Conservation (phyloP, 805 yeast genomes). For the Sungouiozyma intestinalis region DNA sequence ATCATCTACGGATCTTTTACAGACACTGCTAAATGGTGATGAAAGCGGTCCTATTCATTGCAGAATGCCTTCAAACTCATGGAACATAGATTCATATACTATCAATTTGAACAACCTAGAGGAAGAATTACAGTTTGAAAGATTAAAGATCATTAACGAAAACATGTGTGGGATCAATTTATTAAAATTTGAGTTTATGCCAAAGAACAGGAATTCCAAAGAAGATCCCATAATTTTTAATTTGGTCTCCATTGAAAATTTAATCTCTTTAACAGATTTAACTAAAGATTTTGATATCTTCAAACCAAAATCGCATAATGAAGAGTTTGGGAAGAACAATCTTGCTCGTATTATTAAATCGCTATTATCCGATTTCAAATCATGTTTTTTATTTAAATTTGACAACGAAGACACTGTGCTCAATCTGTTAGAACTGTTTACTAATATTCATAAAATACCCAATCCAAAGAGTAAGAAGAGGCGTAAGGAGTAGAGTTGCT, state of each 20-base stretch:
- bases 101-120: background rate
- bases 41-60: background rate
- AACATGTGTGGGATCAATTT: constrained; percentile 9
- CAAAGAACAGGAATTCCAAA: background rate
- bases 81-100: background rate
- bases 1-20: constrained; percentile 2
- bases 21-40: constrained; percentile 7
- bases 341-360: constrained; percentile 20
- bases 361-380: constrained; percentile 28
- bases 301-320: constrained; percentile 1
- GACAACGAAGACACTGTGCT: constrained; percentile 9
- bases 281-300: constrained; percentile 4
- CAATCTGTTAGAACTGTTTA: constrained; percentile 1
- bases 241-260: constrained; percentile 19
- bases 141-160: background rate
- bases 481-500: background rate
- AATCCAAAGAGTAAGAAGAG: constrained; percentile 1
- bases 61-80: background rate
- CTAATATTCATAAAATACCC: constrained; percentile 2
- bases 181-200: constrained; percentile 13
- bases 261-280: constrained; percentile 9
- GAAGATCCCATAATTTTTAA: constrained; percentile 12
- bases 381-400: constrained; percentile 28
- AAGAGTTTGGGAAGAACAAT: constrained; percentile 9
- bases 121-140: background rate